Evolutionary conservation across 2,329 filamentous ascomycete species (phyloP), one percentile per base, ranked within the genome.

Genomic region (Colletotrichum agaves): DNA sequence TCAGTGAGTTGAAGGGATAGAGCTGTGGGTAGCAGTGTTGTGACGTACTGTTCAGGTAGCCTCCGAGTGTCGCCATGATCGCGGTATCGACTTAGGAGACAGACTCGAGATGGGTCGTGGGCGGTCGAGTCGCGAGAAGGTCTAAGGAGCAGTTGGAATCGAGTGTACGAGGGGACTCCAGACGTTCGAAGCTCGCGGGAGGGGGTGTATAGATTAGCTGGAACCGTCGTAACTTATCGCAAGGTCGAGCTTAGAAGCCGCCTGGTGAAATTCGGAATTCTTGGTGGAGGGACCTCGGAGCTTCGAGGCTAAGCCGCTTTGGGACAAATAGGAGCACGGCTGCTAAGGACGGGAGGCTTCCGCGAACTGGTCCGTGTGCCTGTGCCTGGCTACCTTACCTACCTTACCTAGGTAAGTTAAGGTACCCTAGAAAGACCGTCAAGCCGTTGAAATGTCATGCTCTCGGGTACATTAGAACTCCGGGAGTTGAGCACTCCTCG

Each of bases 21-120:
- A 5, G 19, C 17, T 1, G 17, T 27, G 6, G 27, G 27, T 7
- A 27, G 27, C 27, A 31, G n/a, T 31, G 33, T 35, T 39, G 13
- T 15, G 44, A 69, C 78, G 70, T 73, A 82, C 82, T 83, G 72
- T 82, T 81, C 50, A 83, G 73, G 69, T 81, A 83, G 71, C 77
- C 78, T 71, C 80, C 81, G n/a, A 83, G 76, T 13, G 79, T 80
- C 57, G 81, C 81, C 81, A 83, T 83, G 62, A 47, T 75, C 70
- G 61, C 56, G 47, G 61, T 61, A 11, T 37, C 3, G 31, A 59
- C 33, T 59, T 19, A 39, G 37, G 21, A 3, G 31, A 17, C 10
- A 39, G 31, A 49, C 35, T 43, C n/a, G 7, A 27, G 17, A 23
- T 15, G 13, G 27, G 13, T 37, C 13, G 17, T 10, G 8, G 17